phyloP scores from a whole-genome alignment of 768 basidiomycete species.

The Leccinum rimulosum region DNA sequence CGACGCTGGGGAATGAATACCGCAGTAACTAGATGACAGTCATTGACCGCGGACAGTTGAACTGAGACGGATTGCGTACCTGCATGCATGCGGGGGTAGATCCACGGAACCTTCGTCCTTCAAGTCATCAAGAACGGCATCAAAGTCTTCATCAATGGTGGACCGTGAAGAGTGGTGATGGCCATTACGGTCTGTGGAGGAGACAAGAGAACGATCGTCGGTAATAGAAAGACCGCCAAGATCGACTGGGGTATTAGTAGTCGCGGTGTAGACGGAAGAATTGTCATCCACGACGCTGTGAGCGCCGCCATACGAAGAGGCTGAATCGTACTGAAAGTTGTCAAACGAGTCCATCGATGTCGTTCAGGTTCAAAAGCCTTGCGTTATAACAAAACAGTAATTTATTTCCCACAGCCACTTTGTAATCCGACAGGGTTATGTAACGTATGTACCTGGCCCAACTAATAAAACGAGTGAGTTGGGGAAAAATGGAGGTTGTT shows the following conservation, averaged over 20 bases:
- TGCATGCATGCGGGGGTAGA: slow-evolving; percentile 93
- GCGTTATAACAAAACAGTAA: slow-evolving; percentile 14
- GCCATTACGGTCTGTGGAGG: slow-evolving; percentile 39
- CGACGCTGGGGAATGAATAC: slow-evolving; percentile 94
- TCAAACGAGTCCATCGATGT: slow-evolving; percentile 74
- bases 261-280: slow-evolving; percentile 77
- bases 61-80: slow-evolving; percentile 46
- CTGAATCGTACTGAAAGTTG: slow-evolving; percentile 82
- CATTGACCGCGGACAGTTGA: slow-evolving; percentile 5
- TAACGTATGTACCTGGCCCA: slow-evolving; percentile 3
- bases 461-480: slow-evolving; percentile 10
- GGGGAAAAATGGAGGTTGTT: background rate
- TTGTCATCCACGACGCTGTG: slow-evolving; percentile 74
- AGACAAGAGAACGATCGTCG: slow-evolving; percentile 53
- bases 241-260: slow-evolving; percentile 60
- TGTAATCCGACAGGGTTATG: slow-evolving; percentile 9
- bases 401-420: slow-evolving; percentile 27
- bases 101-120: slow-evolving; percentile 79
- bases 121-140: slow-evolving; percentile 84
- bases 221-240: slow-evolving; percentile 64
- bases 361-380: slow-evolving; percentile 16
- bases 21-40: slow-evolving; percentile 74
- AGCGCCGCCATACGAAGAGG: slow-evolving; percentile 72
- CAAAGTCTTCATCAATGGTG: slow-evolving; percentile 78
- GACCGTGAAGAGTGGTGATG: slow-evolving; percentile 35